Base-by-base conservation (phyloP, 2,329 filamentous ascomycete species). In the Fusarium odoratissimum region DNA sequence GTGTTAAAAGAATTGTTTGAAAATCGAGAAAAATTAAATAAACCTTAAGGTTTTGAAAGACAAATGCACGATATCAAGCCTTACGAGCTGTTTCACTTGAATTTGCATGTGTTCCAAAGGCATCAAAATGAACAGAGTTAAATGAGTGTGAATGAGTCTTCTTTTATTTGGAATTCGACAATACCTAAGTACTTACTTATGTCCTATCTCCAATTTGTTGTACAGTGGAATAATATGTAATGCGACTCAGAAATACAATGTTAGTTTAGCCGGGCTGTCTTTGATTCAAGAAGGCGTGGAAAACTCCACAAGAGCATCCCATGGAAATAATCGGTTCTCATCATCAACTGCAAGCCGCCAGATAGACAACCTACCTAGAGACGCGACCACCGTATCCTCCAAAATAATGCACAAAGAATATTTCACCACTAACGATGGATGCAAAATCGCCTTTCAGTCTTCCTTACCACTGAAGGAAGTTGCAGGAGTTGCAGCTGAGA, bases 401-500 rank as follows among this genome's bases (percentile, higher is more conserved):
- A 46, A 40, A 60, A 62, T 21, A 25, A 78, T 78, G 73, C 40
- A 74, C 35, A 63, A 67, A 30, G 68, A 76, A 4, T 63, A 42
- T 8, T 73, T 73, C 33, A 65, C 37, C 11, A 51, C 75, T 31
- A 78, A 75, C 41, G 76, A 78, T 61, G 76, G 75, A 31, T 78
- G 72, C 40, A 75, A 65, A 19, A 72, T 78, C 35, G 68, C 56
- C 19, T 78, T 77, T 16, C 67, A 75, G 48, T 69, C 76, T 14
- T 78, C 76, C 13, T 25, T 76, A 12, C 73, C 68, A 25, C 54
- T 78, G 28, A 51, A 58, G 31, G 60, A 55, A 64, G 23, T 48
- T 42, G 28, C 46, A 52, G 54, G 31, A 55, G 54, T 33, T 41
- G 35, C 58, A 60, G 38, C 58, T 38, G 38, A 35, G 44, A 73